phyloP scores from a whole-genome alignment of 305 asterid species.

The Coffea humblotiana region DNA sequence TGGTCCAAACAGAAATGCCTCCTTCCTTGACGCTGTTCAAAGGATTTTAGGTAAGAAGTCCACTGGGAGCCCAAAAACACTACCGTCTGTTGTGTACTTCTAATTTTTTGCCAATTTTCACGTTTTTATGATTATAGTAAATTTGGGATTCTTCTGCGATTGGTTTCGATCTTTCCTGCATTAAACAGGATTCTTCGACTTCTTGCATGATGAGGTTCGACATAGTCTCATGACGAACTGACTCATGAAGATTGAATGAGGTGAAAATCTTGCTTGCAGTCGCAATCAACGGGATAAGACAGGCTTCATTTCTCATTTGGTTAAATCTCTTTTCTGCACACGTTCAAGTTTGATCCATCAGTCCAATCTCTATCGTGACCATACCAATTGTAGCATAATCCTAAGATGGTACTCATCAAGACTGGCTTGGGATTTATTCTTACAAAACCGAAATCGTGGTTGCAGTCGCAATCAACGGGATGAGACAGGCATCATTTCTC shows the following conservation, averaged over 20 bases:
- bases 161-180: neutral
- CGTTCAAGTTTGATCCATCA: too few relatives aligned
- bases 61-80: neutral
- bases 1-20: constrained; percentile 41
- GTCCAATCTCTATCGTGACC: too few relatives aligned
- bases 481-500: too few relatives aligned
- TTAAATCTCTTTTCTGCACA: too few relatives aligned
- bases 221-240: neutral
- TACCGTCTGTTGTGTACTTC: neutral
- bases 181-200: neutral
- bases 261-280: too few relatives aligned
- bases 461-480: too few relatives aligned
- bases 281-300: too few relatives aligned
- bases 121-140: neutral
- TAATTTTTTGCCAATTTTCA: neutral
- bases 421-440: too few relatives aligned
- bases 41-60: constrained; percentile 54
- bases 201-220: neutral
- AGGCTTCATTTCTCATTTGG: too few relatives aligned
- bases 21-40: constrained; percentile 61
- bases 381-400: too few relatives aligned
- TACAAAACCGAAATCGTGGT: too few relatives aligned
- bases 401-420: too few relatives aligned
- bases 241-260: neutral
- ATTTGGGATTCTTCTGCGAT: neutral